Conservation (phyloP, 331 rosid species). For the Pyracantha coccinea region DNA sequence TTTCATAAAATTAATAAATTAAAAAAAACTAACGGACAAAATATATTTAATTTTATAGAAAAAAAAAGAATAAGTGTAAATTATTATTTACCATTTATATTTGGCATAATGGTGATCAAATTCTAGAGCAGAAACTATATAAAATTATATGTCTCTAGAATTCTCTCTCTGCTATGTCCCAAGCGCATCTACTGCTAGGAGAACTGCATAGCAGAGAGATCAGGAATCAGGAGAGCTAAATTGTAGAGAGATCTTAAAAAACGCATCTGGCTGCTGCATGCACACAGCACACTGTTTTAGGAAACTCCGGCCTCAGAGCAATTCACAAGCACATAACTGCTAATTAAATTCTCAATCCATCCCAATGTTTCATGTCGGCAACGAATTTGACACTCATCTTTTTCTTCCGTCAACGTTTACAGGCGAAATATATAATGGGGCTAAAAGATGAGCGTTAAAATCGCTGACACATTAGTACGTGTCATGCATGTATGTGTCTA, state of each 20-base stretch:
- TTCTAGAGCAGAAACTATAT: neutral
- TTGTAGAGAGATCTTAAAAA: neutral
- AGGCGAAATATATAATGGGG: too few relatives aligned
- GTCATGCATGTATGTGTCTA: neutral
- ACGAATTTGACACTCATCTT: neutral
- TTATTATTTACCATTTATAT: too few relatives aligned
- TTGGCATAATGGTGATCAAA: too few relatives aligned
- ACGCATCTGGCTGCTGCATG: neutral
- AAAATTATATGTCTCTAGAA: neutral
- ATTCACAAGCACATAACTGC: constrained; percentile 7
- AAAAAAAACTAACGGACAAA: neutral
- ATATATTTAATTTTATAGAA: too few relatives aligned
- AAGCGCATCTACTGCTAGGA: neutral
- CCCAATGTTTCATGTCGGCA: too few relatives aligned
- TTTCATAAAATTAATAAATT: too few relatives aligned
- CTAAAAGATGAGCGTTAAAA: neutral
- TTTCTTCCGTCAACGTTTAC: neutral
- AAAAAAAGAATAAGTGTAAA: too few relatives aligned
- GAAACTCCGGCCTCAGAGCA: constrained; percentile 11
- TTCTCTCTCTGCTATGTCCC: neutral
- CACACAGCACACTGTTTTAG: constrained; percentile 25
- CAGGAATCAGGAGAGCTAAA: neutral
- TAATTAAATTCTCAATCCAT: too few relatives aligned
- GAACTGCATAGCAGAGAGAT: neutral
- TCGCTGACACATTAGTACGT: neutral